Conservation (phyloP, 345 rosid species). For the Eucalyptus coolabah region DNA sequence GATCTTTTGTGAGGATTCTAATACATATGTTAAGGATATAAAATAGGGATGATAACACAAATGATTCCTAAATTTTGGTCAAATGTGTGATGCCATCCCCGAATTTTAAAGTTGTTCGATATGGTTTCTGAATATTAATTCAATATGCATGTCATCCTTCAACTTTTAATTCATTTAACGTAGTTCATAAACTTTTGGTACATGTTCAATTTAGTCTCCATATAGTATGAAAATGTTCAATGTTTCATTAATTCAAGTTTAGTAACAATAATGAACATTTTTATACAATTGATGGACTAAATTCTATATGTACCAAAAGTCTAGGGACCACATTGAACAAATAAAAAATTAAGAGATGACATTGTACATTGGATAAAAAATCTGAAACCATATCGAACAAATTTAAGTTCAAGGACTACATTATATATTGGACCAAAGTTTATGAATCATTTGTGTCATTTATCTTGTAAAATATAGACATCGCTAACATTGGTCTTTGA, state of each 20-base stretch:
- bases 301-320: too few relatives aligned
- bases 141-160: too few relatives aligned
- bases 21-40: not conserved
- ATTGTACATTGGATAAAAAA: too few relatives aligned
- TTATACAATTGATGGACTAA: not conserved
- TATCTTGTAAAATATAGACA: not conserved
- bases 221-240: not conserved
- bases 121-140: fast-evolving
- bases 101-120: too few relatives aligned
- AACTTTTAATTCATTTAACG: too few relatives aligned
- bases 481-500: not conserved
- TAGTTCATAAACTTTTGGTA: not conserved
- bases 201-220: not conserved
- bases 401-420: not conserved
- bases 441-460: too few relatives aligned
- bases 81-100: not conserved
- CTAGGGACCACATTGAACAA: too few relatives aligned
- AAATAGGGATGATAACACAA: too few relatives aligned
- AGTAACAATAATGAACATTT: too few relatives aligned
- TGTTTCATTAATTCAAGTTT: not conserved
- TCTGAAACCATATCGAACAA: too few relatives aligned
- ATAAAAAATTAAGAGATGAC: not conserved
- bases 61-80: not conserved
- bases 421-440: too few relatives aligned
- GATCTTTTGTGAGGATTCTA: not conserved